A percentile compares a stretch with the other conserved stretches of the same genome.
These are phyloP conservation scores for Cavenderia fasciculata DNA, from an alignment of 78 protist genomes.

Conservation along the genomic window DNA sequence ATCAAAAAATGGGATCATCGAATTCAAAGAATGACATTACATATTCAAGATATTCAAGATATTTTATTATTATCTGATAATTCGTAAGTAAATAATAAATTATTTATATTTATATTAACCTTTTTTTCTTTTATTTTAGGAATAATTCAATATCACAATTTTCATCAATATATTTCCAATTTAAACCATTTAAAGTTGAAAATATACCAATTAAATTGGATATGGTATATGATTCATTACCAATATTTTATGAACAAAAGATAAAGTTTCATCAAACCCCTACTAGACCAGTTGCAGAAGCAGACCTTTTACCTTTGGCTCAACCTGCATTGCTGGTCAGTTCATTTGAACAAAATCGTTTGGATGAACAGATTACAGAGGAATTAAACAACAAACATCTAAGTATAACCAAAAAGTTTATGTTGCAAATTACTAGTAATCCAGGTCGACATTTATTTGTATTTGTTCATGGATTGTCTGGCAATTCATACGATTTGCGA, in stretches of 20 bases:
- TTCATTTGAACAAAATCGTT: not conserved
- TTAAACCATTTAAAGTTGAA: constrained; percentile 53
- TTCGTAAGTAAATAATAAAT: constrained; percentile 10
- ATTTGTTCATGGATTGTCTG: constrained; percentile 83
- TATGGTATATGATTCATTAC: constrained; percentile 37
- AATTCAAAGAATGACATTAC: constrained; percentile 26
- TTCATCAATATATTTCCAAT: constrained; percentile 14
- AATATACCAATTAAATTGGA: constrained; percentile 38
- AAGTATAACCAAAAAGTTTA: not conserved
- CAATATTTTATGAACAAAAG: constrained; percentile 67
- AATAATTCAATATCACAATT: constrained; percentile 22
- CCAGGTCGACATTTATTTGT: constrained; percentile 74
- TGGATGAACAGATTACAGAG: constrained; percentile 40
- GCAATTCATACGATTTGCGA: constrained; percentile 74
- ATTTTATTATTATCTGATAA: constrained; percentile 18
- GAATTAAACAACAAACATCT: constrained; percentile 1
- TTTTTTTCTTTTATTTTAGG: too few species aligned
- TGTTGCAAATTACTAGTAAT: not conserved
- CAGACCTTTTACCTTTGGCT: not conserved
- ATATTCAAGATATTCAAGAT: constrained; percentile 53
- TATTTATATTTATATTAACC: not conserved
- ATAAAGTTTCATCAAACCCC: constrained; percentile 34
- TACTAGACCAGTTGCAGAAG: not conserved
- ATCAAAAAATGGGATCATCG: constrained; percentile 36
- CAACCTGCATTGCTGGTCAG: not conserved